Evolutionary conservation across 176 grass and related monocot genomes (phyloP).

Genomic region (Chloris gayana): DNA sequence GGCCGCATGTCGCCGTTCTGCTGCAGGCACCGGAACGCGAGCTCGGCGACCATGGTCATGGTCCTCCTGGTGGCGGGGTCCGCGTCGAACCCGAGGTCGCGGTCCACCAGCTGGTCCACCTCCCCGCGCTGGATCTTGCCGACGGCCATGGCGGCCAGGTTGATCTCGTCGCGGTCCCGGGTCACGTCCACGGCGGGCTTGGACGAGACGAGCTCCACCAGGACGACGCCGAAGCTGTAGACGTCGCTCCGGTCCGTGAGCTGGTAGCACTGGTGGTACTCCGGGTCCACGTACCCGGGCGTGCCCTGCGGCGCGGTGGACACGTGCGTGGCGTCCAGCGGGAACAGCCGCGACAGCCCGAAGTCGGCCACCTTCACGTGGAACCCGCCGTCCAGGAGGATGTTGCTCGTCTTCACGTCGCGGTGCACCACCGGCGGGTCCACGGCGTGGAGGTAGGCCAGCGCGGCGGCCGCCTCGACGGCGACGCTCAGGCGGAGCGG

Average conservation of each 20-base stretch:
- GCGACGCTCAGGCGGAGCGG: constrained; percentile 56
- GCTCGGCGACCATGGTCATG: constrained; percentile 87
- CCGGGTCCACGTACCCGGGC: constrained; percentile 76
- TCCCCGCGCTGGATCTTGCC: constrained; percentile 68
- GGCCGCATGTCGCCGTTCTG: constrained; percentile 83
- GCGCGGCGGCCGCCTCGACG: constrained; percentile 76
- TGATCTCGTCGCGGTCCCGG: constrained; percentile 73
- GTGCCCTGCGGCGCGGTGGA: constrained; percentile 89
- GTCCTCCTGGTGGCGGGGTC: constrained; percentile 57
- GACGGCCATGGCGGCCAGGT: constrained; percentile 84
- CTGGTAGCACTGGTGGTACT: constrained; percentile 95
- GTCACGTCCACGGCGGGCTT: constrained; percentile 82
- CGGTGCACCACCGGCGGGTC: constrained; percentile 80
- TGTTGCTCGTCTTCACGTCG: constrained; percentile 84
- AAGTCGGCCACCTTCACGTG: constrained; percentile 95
- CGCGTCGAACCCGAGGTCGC: constrained; percentile 52
- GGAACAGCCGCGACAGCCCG: constrained; percentile 79
- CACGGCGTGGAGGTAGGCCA: constrained; percentile 74
- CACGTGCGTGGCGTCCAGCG: constrained; percentile 65
- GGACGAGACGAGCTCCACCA: constrained; percentile 86
- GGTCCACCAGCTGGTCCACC: constrained; percentile 71
- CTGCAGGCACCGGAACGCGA: constrained; percentile 94
- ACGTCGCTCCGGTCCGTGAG: constrained; percentile 92
- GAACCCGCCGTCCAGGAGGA: constrained; percentile 72
- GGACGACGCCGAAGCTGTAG: constrained; percentile 85